Evolutionary conservation across 2,329 filamentous ascomycete genomes (phyloP), one percentile per base, ranked within the genome.

Genomic region (Sporothrix humicola): DNA sequence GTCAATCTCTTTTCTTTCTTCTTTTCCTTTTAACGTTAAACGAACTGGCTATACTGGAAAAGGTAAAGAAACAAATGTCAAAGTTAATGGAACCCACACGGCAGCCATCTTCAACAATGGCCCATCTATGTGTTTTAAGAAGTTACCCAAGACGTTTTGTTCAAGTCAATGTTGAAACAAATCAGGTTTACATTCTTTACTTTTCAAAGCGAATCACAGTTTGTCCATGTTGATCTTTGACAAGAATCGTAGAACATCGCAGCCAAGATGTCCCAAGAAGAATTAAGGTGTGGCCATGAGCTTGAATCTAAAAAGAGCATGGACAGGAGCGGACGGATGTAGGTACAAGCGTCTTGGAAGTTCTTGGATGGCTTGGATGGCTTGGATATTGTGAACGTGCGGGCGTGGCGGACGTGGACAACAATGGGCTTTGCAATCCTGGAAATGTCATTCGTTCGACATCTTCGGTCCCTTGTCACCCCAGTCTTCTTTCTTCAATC

Each of bases 341-440:
- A 66, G 42, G 42, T 46, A 15, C 61, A 48, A 66, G 61, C 4
- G 61, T n/a, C 42, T 48, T 46, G 9, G 52, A 37, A 37, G 20
- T 3, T 56, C 23, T 52, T 54, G 10, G 37, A 65, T 13, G 46
- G 59, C 17, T 61, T 59, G 6, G 23, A 65, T 13, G 46, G 20
- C 12, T 48, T 26, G 3, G 13, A 1, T 5, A 3, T 4, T 44
- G 6, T 63, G 17, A 48, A 65, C 61, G 61, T 48, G 61, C n/a
- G 17, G 42, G 61, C 61, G 20, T 65, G 61, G 17, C 42, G 26
- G 56, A 7, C 56, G 26, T 37, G 26, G 26, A 7, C 15, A 46
- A 12, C 7, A 52, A 7, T 6, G 65, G n/a, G 65, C 46, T 68
- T 68, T 68, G 65, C 65, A 68, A 68, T 68, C 23, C 46, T 52